Evolutionary conservation across 345 rosid genomes (phyloP), one percentile per base, ranked within the genome.

Genomic region (Camelina hispida): DNA sequence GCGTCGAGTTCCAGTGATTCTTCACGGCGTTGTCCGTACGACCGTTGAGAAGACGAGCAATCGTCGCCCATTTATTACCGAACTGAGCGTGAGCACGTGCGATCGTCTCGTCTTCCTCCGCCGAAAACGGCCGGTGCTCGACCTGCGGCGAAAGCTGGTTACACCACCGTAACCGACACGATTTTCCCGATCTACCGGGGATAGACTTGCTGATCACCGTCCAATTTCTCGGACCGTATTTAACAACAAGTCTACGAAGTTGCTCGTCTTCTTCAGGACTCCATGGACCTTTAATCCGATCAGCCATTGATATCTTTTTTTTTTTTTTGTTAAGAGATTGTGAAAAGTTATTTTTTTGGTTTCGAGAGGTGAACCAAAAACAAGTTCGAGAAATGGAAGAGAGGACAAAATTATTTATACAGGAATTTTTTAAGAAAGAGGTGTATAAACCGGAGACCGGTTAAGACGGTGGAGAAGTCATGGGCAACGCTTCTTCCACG

Each of bases 221-320:
- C 98, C 98, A 93, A 74, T 93, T 93, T 44, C 98, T 80, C 0
- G 98, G 91, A 5, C 98, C 97, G 74, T 91, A 87, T 61, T 74
- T 83, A 23, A 83, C 82, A 0, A 93, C 97, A 46, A 93, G 86
- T 37, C 80, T 71, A 58, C 83, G 85, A 10, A 93, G 85, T 55
- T 87, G 86, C 22, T 93, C 97, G 58, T 93, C 98, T 69, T 93
- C 98, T 56, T 93, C 92, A 3, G 97, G 96, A 68, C 97, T 93
- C 98, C 98, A 93, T 14, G 98, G 98, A 28, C 98, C 98, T 76
- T 87, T 93, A 78, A 93, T 89, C 88, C 96, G 86, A 84, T 93
- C 97, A 68, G 73, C 75, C 74, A 44, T 73, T 55, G 23, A 58
- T 15, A n/a, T 22, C 66, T 17, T 1, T 28, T 25, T 25, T 25